phyloP scores from a whole-genome alignment of 371 early-diverging fungal species.

The Lichtheimia ornata region DNA sequence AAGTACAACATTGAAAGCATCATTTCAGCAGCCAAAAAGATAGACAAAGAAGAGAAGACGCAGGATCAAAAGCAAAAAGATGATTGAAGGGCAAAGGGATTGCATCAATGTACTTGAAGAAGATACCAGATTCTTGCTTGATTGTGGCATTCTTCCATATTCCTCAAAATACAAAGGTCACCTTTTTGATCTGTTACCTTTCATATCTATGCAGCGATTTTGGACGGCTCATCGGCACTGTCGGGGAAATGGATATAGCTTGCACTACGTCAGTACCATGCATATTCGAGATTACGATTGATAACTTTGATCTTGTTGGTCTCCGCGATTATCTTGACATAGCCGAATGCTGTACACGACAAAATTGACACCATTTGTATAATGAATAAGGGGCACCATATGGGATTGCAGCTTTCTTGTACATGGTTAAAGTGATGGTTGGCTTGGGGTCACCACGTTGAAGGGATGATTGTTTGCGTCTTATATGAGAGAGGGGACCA shows the following conservation, averaged over 20 bases:
- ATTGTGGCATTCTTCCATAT: constrained; percentile 43
- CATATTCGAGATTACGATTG: background rate
- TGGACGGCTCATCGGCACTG: constrained; percentile 44
- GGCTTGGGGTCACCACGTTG: constrained; percentile 61
- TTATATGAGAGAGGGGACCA: constrained; percentile 48
- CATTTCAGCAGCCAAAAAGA: too few relatives aligned
- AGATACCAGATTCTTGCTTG: constrained; percentile 36
- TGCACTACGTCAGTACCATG: constrained; percentile 63
- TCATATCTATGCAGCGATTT: constrained; percentile 56
- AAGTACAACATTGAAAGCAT: constrained; percentile 68
- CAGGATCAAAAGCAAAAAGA: too few relatives aligned
- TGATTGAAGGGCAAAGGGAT: constrained; percentile 37
- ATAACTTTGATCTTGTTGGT: constrained; percentile 52
- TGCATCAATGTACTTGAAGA: constrained; percentile 42
- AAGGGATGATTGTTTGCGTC: constrained; percentile 63
- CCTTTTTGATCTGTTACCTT: constrained; percentile 38
- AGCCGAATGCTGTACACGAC: constrained; percentile 55
- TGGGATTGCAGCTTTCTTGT: constrained; percentile 13
- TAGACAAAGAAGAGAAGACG: too few relatives aligned
- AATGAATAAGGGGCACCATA: constrained; percentile 26
- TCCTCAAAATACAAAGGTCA: constrained; percentile 38
- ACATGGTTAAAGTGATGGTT: constrained; percentile 62
- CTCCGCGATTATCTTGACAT: constrained; percentile 26
- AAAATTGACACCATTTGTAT: constrained; percentile 56
- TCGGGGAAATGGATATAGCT: constrained; percentile 53